Evolutionary conservation across 768 basidiomycete species (phyloP), one percentile per base, ranked within the genome.

Genomic region (Crepidotus variabilis): DNA sequence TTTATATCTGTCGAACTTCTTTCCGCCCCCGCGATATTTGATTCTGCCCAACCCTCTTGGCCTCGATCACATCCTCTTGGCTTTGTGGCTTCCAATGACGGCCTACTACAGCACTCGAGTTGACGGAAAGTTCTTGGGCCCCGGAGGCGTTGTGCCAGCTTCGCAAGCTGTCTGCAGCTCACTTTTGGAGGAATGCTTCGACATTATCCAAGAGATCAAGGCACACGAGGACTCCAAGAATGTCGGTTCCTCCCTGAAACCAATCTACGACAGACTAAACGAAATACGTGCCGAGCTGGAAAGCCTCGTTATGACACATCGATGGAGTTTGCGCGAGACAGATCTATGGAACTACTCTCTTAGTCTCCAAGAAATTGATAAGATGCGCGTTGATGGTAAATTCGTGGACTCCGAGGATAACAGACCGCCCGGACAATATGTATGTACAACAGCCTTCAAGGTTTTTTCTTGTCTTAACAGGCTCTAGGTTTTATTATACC

Each of bases 381-480:
- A 90, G 72, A 94, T 98, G 94, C 78, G 97, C 21, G 84, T 98
- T 6, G 94, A 98, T 60, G 97, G 97, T 55, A 96, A 97, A 72
- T 99, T 98, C 67, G 87, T 96, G 6, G 95, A 98, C 66, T 80
- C 88, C 0, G 94, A 98, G 39, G 97, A 95, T 2, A 89, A 93
- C 67, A 81, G 88, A 51, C 94, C 96, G 2, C 78, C 88, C 54
- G 96, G 97, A 9, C 97, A 99, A 88, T 97, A 92, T 69, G 97
- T 95, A 61, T 62, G 90, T 73, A 51, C 6, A 46, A 28, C 5
- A 43, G 51, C n/a, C 14, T 39, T 21, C 21, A 2, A 18, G 35
- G n/a, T 21, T 14, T 21, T 1, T 6, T 28, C 13, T n/a, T 16
- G 20, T 24, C 39, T 53, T 34, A 54, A 18, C 21, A 22, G 39